Conservation (phyloP, 2,329 filamentous ascomycete genomes). For the Aureobasidium namibiae region DNA sequence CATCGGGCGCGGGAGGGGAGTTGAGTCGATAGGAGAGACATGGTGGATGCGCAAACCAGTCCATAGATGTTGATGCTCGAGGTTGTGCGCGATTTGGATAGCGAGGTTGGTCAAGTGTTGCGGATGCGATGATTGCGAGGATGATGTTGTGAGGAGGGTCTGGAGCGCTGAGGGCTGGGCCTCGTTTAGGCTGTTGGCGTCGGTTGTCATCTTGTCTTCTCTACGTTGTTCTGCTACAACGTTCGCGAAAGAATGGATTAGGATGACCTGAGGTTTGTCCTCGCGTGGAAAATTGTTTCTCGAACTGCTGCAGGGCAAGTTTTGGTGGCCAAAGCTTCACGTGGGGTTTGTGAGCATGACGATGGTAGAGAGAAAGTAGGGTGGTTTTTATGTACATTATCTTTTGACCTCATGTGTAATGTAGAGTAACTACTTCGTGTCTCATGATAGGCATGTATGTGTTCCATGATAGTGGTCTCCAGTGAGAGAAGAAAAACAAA, state of each 20-base stretch:
- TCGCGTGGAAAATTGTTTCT: not conserved
- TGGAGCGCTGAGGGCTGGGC: conserved; percentile 17
- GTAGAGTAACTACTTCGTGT: too few species aligned
- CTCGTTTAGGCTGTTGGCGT: not conserved
- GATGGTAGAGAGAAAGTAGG: not conserved
- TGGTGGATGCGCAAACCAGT: conserved; percentile 48
- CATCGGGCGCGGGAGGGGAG: conserved; percentile 49
- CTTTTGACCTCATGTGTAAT: not conserved
- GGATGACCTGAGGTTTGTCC: not conserved
- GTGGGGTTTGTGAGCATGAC: not conserved
- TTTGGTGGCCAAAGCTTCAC: not conserved
- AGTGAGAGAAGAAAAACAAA: not conserved
- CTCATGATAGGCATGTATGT: not conserved
- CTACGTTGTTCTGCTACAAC: not conserved
- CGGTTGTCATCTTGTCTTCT: not conserved
- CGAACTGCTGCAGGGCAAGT: conserved; percentile 7
- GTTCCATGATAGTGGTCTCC: too few species aligned
- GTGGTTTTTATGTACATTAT: not conserved
- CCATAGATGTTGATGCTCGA: conserved; percentile 71
- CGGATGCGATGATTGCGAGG: conserved; percentile 14
- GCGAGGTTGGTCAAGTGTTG: conserved; percentile 41
- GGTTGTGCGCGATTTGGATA: conserved; percentile 58
- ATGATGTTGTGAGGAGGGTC: conserved; percentile 15
- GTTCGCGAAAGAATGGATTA: not conserved
- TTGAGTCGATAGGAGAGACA: conserved; percentile 14